Percentiles rank a stretch among this genome's conserved stretches.
Conservation (phyloP, 306 rosid species). For the Ochetophila trinervis region DNA sequence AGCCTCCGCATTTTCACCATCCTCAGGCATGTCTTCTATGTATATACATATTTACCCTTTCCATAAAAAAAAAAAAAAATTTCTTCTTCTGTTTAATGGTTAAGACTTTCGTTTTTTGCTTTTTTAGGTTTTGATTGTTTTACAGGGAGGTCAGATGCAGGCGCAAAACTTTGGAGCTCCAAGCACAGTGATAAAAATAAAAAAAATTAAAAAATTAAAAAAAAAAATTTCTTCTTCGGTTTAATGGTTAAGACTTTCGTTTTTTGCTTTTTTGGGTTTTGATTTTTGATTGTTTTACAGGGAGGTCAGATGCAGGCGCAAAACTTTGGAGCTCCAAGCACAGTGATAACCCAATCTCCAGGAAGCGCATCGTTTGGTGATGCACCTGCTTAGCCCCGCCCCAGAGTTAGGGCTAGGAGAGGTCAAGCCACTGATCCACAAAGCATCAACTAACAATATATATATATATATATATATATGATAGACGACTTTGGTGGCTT, state of each 20-base stretch:
- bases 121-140: neutral
- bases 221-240: no score
- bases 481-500: no score
- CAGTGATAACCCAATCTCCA: slow-evolving; percentile 44
- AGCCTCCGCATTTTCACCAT: slow-evolving; percentile 56
- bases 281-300: slow-evolving; percentile 4
- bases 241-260: neutral
- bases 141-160: slow-evolving; percentile 37
- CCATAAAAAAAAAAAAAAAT: no score
- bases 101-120: neutral
- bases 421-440: slow-evolving; percentile 99
- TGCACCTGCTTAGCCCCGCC: slow-evolving; percentile 72
- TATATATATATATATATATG: no score
- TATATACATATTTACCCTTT: neutral
- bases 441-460: no score
- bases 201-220: no score
- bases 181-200: slow-evolving; percentile 31
- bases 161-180: slow-evolving; percentile 51
- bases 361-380: slow-evolving; percentile 37
- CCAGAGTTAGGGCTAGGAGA: slow-evolving; percentile 84
- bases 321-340: slow-evolving; percentile 43
- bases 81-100: neutral
- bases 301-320: slow-evolving; percentile 43
- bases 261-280: neutral
- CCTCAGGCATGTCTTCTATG: slow-evolving; percentile 38